Base-by-base conservation (phyloP, 2,329 filamentous ascomycete genomes). In the Aspergillus brunneoviolaceus region DNA sequence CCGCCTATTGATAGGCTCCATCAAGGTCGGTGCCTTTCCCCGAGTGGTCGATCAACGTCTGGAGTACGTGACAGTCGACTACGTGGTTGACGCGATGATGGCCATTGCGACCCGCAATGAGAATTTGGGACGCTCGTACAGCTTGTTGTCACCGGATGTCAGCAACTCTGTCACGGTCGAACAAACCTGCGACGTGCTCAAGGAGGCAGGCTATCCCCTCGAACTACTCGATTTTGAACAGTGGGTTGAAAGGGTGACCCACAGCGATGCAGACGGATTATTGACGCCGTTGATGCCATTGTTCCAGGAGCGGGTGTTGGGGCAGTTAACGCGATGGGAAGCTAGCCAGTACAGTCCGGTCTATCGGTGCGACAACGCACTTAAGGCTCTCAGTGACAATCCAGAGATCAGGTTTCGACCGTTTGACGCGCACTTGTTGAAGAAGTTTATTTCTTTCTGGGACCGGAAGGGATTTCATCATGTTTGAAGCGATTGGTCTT, bases 1-100 rank as follows among this genome's bases (percentile, higher is more conserved):
- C 63, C 85, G 92, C 19, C 83, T 95, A 75, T 79, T 87, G 53
- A 95, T 95, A 77, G 91, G 90, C 55, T 94, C 90, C 69, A 78
- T 94, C 47, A 91, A 96, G 75, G 80, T 96, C 1, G 79, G 79
- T 2, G 45, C 19, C 3, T 63, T 52, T 25, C 62, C 61, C 19
- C 33, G 48, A 11, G 45, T 56, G n/a, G 35, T 33, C 2, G 35
- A 29, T 16, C 60, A 61, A 33, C 27, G 55, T 23, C 27, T 58
- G 10, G 58, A 59, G 33, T 63, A 53, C 23, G 51, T 59, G 23
- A 51, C 60, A 12, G 31, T 61, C 12, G 60, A 62, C 58, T 65
- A 62, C n/a, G 61, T 60, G 2, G 21, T 52, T 14, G 27, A 39
- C 27, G 57, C 63, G 0, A 59, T 57, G 6, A n/a, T 64, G 33